Conservation (phyloP, 2,329 filamentous ascomycete genomes). For the Helminthosporium solani region DNA sequence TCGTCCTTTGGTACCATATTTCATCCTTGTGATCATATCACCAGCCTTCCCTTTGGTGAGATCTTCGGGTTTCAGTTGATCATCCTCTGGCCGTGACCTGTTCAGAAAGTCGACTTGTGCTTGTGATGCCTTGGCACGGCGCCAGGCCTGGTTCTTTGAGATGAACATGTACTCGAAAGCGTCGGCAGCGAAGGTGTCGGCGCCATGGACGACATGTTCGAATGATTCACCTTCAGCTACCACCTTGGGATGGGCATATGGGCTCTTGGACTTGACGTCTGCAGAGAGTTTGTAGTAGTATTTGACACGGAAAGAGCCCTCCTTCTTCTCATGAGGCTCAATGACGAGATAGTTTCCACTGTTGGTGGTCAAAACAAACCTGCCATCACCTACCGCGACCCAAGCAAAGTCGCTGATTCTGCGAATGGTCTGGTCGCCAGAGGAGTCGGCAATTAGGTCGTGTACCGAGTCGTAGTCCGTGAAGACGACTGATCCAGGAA, state of each 20-base stretch:
- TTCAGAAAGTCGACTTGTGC: constrained; percentile 70
- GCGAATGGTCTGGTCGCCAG: constrained; percentile 75
- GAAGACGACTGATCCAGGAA: constrained; percentile 64
- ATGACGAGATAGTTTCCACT: constrained; percentile 62
- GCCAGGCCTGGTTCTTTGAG: constrained; percentile 66
- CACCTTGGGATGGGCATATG: constrained; percentile 67
- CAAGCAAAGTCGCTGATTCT: constrained; percentile 74
- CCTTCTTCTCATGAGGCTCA: constrained; percentile 45
- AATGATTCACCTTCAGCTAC: constrained; percentile 68
- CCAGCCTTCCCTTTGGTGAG: constrained; percentile 77
- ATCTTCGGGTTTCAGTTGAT: constrained; percentile 56
- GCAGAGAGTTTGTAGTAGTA: constrained; percentile 46
- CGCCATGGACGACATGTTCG: constrained; percentile 74
- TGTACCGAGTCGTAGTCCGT: constrained; percentile 91
- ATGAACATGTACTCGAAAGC: constrained; percentile 70
- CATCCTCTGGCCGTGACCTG: constrained; percentile 58
- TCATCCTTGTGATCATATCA: constrained; percentile 92
- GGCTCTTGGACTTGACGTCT: constrained; percentile 45
- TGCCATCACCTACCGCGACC: constrained; percentile 72
- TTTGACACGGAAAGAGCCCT: constrained; percentile 42
- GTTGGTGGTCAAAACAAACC: constrained; percentile 68
- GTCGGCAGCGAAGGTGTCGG: constrained; percentile 74
- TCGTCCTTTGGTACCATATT: constrained; percentile 72
- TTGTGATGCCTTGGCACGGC: constrained; percentile 61
- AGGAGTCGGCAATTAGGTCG: constrained; percentile 81